Conservation (phyloP, 2,329 filamentous ascomycete genomes). For the Colletotrichum sublineola region DNA sequence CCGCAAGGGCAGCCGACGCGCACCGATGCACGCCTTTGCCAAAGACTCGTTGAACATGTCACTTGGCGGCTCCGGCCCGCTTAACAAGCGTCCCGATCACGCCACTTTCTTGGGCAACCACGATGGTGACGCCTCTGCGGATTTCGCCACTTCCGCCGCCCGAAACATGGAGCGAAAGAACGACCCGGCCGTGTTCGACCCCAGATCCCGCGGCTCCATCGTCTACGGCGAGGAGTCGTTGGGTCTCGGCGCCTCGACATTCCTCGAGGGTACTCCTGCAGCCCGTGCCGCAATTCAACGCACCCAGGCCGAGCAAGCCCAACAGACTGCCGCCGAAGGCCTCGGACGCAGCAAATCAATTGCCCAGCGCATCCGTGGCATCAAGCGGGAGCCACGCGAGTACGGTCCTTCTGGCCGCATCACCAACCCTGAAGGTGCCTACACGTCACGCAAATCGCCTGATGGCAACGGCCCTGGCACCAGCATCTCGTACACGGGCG, state of each 20-base stretch:
- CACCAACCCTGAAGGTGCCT: constrained; percentile 66
- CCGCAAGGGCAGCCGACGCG: constrained; percentile 82
- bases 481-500: constrained; percentile 55
- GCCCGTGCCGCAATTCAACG: constrained; percentile 83
- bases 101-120: constrained; percentile 86
- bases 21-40: constrained; percentile 97
- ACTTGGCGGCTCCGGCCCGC: constrained; percentile 86
- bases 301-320: constrained; percentile 76
- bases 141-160: constrained; percentile 69
- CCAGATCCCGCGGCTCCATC: constrained; percentile 74
- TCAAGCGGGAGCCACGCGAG: constrained; percentile 77
- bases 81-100: constrained; percentile 86
- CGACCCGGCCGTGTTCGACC: constrained; percentile 74
- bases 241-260: constrained; percentile 93
- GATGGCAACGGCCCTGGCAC: constrained; percentile 52
- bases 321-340: constrained; percentile 67
- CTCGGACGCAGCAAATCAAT: constrained; percentile 94
- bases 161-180: constrained; percentile 47
- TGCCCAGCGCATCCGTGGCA: constrained; percentile 89
- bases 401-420: constrained; percentile 71
- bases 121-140: constrained; percentile 86
- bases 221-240: constrained; percentile 87
- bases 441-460: constrained; percentile 57
- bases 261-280: constrained; percentile 93
- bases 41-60: constrained; percentile 93